These are phyloP conservation scores for Ogataea minuta DNA, from an alignment of 805 yeast genomes.

Conservation along the genomic window DNA sequence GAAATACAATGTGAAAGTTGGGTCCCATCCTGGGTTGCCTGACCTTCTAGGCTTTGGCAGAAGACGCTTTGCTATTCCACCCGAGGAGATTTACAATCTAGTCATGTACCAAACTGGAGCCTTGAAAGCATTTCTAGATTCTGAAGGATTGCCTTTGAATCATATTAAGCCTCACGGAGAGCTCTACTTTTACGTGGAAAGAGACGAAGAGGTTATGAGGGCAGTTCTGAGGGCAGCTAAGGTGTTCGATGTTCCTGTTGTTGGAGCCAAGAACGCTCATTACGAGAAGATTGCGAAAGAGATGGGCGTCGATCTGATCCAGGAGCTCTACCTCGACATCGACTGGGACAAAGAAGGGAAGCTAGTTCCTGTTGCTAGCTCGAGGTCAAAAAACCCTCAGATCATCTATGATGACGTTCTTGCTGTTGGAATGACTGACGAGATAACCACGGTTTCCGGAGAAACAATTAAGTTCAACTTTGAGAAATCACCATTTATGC, in stretches of 20 bases:
- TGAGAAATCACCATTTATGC: slow-evolving; percentile 30
- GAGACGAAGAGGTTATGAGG: slow-evolving; percentile 36
- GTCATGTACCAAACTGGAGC: slow-evolving; percentile 42
- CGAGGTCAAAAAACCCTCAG: slow-evolving; percentile 33
- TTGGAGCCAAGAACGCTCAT: slow-evolving; percentile 36
- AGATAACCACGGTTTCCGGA: slow-evolving; percentile 25
- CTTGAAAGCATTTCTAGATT: slow-evolving; percentile 35
- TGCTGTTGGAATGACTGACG: slow-evolving; percentile 29
- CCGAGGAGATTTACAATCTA: slow-evolving; percentile 37
- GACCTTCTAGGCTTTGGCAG: slow-evolving; percentile 42
- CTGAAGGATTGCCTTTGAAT: slow-evolving; percentile 35
- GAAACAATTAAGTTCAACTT: slow-evolving; percentile 29
- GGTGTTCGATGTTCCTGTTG: slow-evolving; percentile 35
- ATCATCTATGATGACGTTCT: slow-evolving; percentile 31
- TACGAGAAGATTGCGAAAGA: slow-evolving; percentile 32
- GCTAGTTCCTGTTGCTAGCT: slow-evolving; percentile 31
- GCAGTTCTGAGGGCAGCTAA: slow-evolving; percentile 38
- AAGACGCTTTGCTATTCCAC: slow-evolving; percentile 34
- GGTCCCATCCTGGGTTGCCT: slow-evolving; percentile 42
- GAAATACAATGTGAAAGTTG: slow-evolving; percentile 35
- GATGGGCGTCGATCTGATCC: slow-evolving; percentile 36
- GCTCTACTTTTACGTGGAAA: slow-evolving; percentile 36
- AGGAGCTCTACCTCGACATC: slow-evolving; percentile 37
- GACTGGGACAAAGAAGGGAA: slow-evolving; percentile 35
- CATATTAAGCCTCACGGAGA: slow-evolving; percentile 41